phyloP scores from a whole-genome alignment of 2,329 filamentous ascomycete genomes.

The Magnaporthiopsis incrustans region DNA sequence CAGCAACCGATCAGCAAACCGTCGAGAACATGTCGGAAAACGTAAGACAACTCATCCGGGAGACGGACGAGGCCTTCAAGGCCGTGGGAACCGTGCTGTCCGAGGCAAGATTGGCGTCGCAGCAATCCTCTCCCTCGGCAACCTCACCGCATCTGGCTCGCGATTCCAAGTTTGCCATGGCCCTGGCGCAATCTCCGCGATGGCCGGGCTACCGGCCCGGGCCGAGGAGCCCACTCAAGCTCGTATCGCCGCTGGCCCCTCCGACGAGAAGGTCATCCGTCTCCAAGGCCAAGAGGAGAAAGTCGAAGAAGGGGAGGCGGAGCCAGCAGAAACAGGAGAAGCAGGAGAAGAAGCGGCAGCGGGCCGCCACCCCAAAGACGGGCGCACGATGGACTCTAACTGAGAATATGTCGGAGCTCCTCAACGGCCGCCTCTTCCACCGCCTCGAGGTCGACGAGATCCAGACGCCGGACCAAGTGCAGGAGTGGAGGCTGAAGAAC shows the following conservation, averaged over 20 bases:
- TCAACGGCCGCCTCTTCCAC: conserved; percentile 46
- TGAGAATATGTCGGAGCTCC: conserved; percentile 49
- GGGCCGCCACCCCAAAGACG: conserved; percentile 15
- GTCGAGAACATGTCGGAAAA: conserved; percentile 24
- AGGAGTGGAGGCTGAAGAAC: conserved; percentile 30
- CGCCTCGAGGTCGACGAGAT: conserved; percentile 52
- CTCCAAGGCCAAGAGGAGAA: conserved; percentile 30
- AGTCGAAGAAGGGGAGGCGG: conserved; percentile 25
- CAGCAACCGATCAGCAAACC: not conserved
- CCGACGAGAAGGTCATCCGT: conserved; percentile 22
- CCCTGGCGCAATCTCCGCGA: not conserved
- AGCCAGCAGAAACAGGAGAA: conserved; percentile 14
- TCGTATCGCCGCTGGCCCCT: conserved; percentile 12
- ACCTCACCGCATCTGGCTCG: not conserved
- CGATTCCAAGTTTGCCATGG: too few relatives aligned
- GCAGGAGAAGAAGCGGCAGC: conserved; percentile 16
- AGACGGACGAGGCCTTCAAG: conserved; percentile 43
- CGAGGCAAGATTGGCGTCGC: conserved; percentile 1
- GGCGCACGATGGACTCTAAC: conserved; percentile 43
- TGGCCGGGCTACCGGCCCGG: not conserved
- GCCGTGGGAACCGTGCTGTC: conserved; percentile 31
- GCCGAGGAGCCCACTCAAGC: not conserved
- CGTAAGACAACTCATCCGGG: conserved; percentile 36
- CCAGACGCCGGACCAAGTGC: conserved; percentile 43
- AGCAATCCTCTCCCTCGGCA: conserved; percentile 6